Percentiles rank a stretch among this genome's conserved stretches.
Evolutionary conservation across 345 rosid genomes (phyloP).

Genomic region (Eucalyptus regnans): DNA sequence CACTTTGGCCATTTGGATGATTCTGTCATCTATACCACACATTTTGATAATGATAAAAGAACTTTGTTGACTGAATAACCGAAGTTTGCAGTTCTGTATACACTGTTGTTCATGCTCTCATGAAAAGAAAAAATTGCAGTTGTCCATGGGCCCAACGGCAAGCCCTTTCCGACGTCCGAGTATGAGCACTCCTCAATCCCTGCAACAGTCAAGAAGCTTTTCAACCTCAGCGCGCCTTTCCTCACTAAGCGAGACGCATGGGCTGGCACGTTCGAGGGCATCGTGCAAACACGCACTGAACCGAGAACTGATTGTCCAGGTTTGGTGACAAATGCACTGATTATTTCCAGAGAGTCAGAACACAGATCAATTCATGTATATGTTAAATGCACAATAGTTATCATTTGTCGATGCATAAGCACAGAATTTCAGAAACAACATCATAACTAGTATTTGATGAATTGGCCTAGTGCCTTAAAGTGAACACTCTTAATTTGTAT

Average conservation of each 20-base stretch:
- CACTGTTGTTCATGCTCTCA: neutral
- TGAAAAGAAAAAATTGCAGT: slow-evolving; percentile 20
- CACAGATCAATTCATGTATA: neutral
- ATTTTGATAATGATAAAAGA: neutral
- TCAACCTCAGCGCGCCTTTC: slow-evolving; percentile 53
- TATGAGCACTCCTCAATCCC: slow-evolving; percentile 94
- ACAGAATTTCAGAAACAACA: neutral
- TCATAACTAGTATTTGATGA: neutral
- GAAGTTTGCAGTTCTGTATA: neutral
- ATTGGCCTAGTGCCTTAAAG: neutral
- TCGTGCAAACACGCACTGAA: slow-evolving; percentile 33
- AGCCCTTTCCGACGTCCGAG: slow-evolving; percentile 69
- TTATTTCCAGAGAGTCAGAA: neutral
- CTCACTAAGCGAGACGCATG: slow-evolving; percentile 83
- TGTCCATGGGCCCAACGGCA: slow-evolving; percentile 80
- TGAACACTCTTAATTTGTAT: neutral
- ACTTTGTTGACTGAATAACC: neutral
- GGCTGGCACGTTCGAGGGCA: slow-evolving; percentile 80
- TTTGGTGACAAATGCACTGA: neutral
- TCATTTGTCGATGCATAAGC: neutral
- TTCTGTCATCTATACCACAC: neutral
- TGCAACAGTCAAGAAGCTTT: slow-evolving; percentile 81
- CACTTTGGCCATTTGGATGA: neutral
- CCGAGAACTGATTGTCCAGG: slow-evolving; percentile 93
- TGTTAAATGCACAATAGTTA: neutral